Evolutionary conservation across 2,329 filamentous ascomycete genomes (phyloP).

Genomic region (Pseudovirgaria hyperparasitica): DNA sequence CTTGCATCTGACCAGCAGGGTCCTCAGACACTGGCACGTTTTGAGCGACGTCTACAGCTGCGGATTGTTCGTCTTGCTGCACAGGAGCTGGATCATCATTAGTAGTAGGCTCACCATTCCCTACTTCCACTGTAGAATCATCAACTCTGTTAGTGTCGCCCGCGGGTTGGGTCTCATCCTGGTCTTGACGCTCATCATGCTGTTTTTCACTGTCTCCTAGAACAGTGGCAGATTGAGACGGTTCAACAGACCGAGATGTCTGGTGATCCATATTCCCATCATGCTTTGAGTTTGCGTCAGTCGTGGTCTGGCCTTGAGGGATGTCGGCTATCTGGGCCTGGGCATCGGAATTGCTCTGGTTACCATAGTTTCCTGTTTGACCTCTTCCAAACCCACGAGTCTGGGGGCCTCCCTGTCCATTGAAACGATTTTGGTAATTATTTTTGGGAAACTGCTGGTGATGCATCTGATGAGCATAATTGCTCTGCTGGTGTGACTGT

Average conservation of each 20-base stretch:
- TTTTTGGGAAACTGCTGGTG: slow-evolving; percentile 44
- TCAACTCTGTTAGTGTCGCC: slow-evolving; percentile 13
- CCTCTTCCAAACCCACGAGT: slow-evolving; percentile 28
- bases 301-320: slow-evolving; percentile 1
- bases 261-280: too few species aligned
- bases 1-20: too few species aligned
- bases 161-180: slow-evolving; percentile 5
- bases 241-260: too few species aligned
- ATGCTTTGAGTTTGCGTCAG: slow-evolving; percentile 1
- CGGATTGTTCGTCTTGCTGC: not conserved
- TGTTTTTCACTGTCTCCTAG: too few species aligned
- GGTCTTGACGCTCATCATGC: slow-evolving; percentile 12
- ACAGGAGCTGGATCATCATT: slow-evolving; percentile 8
- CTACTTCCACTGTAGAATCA: slow-evolving; percentile 19
- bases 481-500: slow-evolving; percentile 28
- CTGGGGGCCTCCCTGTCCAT: slow-evolving; percentile 46
- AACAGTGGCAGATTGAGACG: too few species aligned
- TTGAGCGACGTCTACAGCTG: not conserved
- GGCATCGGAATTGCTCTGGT: slow-evolving; percentile 5
- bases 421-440: slow-evolving; percentile 64
- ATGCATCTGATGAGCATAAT: slow-evolving; percentile 34
- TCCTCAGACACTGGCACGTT: too few species aligned
- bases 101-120: slow-evolving; percentile 14
- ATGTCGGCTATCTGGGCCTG: slow-evolving; percentile 2
- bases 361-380: slow-evolving; percentile 21